phyloP scores from a whole-genome alignment of 2,329 filamentous ascomycete genomes.

The Dendryphion nanum region DNA sequence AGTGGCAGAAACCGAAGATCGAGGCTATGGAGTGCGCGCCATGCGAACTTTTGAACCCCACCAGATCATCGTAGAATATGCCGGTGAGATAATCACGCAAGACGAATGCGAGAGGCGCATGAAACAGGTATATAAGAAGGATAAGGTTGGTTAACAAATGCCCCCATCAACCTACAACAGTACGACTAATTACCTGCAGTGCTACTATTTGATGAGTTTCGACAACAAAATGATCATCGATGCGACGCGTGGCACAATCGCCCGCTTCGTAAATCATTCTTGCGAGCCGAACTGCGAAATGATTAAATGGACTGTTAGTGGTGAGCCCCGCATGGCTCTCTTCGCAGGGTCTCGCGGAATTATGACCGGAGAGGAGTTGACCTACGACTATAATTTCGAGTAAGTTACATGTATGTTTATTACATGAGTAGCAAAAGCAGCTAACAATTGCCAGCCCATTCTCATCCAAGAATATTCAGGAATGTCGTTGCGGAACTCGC shows the following conservation, averaged over 20 bases:
- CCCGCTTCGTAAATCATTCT: slow-evolving; percentile 96
- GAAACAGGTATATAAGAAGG: slow-evolving; percentile 90
- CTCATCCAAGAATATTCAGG: slow-evolving; percentile 61
- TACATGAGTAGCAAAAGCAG: neutral
- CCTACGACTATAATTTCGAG: slow-evolving; percentile 85
- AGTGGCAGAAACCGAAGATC: slow-evolving; percentile 84
- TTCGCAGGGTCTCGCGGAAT: slow-evolving; percentile 90
- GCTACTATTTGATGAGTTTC: slow-evolving; percentile 98
- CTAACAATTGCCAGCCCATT: slow-evolving; percentile 24
- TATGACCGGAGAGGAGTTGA: slow-evolving; percentile 92
- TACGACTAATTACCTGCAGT: slow-evolving; percentile 54
- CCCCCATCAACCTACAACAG: too few relatives aligned
- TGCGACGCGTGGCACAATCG: slow-evolving; percentile 91
- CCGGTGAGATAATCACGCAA: slow-evolving; percentile 95
- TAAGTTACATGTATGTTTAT: slow-evolving; percentile 42
- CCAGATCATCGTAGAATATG: slow-evolving; percentile 98
- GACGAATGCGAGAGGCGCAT: slow-evolving; percentile 90
- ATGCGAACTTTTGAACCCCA: slow-evolving; percentile 83
- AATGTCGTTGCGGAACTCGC: slow-evolving; percentile 61
- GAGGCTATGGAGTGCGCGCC: slow-evolving; percentile 87
- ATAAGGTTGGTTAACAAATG: slow-evolving; percentile 74
- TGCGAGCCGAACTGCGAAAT: slow-evolving; percentile 96
- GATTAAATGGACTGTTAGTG: slow-evolving; percentile 95
- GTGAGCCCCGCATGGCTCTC: slow-evolving; percentile 92
- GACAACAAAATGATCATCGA: slow-evolving; percentile 99